Conservation (phyloP, 495 filamentous ascomycete genomes). For the Penicillium crystallinum region DNA sequence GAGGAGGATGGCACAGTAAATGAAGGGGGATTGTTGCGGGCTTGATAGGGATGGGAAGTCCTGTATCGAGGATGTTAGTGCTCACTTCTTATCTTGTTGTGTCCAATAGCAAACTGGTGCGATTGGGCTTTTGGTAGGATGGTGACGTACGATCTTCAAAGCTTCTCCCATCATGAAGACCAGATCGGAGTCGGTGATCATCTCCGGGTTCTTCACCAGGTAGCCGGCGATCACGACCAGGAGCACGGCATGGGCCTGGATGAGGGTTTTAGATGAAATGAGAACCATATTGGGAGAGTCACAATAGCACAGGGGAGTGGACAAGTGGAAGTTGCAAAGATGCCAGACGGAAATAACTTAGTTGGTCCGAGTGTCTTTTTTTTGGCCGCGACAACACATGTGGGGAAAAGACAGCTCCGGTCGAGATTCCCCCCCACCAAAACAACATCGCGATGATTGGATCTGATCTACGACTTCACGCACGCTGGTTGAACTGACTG, state of each 20-base stretch:
- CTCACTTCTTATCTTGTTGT: constrained; percentile 10
- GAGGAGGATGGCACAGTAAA: constrained; percentile 67
- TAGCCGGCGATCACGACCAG: constrained; percentile 77
- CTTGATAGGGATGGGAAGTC: constrained; percentile 52
- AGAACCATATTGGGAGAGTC: constrained; percentile 58
- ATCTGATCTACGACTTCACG: neutral
- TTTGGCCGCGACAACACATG: constrained; percentile 6
- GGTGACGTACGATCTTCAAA: constrained; percentile 60
- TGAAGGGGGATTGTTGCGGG: constrained; percentile 56
- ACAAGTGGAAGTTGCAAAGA: constrained; percentile 4
- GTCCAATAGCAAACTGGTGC: neutral
- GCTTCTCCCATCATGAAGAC: constrained; percentile 81
- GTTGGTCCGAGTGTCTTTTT: constrained; percentile 13
- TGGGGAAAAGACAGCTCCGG: constrained; percentile 16
- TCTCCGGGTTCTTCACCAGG: constrained; percentile 65
- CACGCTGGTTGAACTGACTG: neutral
- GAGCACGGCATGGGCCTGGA: constrained; percentile 74
- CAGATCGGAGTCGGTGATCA: constrained; percentile 71
- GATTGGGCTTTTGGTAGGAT: neutral
- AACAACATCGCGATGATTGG: neutral
- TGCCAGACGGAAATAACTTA: neutral
- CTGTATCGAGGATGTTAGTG: constrained; percentile 27
- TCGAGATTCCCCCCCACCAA: constrained; percentile 15
- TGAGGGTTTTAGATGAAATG: constrained; percentile 68
- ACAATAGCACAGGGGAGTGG: neutral